A percentile compares a stretch with the other conserved stretches of the same genome.
Conservation (phyloP, 2,329 filamentous ascomycete genomes). For the Ophiostoma perfectum region DNA sequence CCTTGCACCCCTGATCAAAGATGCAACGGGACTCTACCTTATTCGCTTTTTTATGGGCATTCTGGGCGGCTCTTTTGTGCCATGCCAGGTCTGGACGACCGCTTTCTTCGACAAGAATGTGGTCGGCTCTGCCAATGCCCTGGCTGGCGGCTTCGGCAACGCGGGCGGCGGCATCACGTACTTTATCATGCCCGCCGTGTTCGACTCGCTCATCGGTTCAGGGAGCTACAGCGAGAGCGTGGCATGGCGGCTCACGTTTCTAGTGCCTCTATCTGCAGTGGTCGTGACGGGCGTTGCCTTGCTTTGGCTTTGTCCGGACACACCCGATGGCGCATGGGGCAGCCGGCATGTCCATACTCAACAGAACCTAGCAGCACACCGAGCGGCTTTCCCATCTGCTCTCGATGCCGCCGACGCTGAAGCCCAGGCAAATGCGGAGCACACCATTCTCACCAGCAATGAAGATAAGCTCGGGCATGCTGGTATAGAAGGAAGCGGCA, state of each 20-base stretch:
- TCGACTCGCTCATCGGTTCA: conserved; percentile 42
- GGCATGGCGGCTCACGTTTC: conserved; percentile 19
- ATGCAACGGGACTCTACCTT: conserved; percentile 60
- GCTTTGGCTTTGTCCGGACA: conserved; percentile 46
- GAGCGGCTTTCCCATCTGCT: not conserved
- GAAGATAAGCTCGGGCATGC: not conserved
- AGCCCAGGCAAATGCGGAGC: not conserved
- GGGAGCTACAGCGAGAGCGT: not conserved
- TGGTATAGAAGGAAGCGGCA: not conserved
- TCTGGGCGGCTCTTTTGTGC: conserved; percentile 71
- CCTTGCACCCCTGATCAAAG: conserved; percentile 70
- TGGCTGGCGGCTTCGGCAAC: conserved; percentile 82
- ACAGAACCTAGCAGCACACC: conserved; percentile 47
- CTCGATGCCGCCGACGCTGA: conserved; percentile 28
- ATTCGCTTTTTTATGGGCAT: conserved; percentile 78
- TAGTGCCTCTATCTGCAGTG: conserved; percentile 14
- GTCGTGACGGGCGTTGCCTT: not conserved
- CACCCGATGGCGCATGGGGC: conserved; percentile 75
- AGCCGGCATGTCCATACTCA: conserved; percentile 59
- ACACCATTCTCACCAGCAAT: not conserved
- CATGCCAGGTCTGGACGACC: conserved; percentile 88
- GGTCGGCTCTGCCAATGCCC: conserved; percentile 79
- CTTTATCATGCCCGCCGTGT: conserved; percentile 88
- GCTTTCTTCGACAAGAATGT: conserved; percentile 92
- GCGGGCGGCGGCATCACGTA: conserved; percentile 87